Evolutionary conservation across 2,329 filamentous ascomycete genomes (phyloP).

Genomic region (Chaetothyriales sp.): DNA sequence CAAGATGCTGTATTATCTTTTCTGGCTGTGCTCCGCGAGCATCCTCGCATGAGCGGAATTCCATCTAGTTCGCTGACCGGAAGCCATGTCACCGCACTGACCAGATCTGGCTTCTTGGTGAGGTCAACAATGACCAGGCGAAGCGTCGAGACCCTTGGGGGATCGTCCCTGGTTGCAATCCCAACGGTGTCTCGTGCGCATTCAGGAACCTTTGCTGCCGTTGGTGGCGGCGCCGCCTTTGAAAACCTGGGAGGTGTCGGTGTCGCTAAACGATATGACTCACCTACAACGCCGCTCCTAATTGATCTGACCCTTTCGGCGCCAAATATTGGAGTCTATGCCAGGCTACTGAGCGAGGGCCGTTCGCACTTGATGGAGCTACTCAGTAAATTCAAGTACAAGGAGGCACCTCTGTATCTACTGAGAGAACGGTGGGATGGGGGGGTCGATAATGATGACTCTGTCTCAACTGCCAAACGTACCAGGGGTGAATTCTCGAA

Average conservation of each 20-base stretch:
- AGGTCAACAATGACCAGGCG: slow-evolving; percentile 26
- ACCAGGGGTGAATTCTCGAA: slow-evolving; percentile 43
- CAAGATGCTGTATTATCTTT: slow-evolving; percentile 10
- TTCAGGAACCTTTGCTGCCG: slow-evolving; percentile 25
- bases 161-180: slow-evolving; percentile 12
- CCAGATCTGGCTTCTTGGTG: slow-evolving; percentile 42
- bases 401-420: slow-evolving; percentile 40
- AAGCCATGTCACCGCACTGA: slow-evolving; percentile 36
- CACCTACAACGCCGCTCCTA: neutral
- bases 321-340: slow-evolving; percentile 46
- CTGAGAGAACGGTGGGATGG: slow-evolving; percentile 51
- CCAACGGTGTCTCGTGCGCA: slow-evolving; percentile 21
- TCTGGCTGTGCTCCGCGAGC: slow-evolving; percentile 28
- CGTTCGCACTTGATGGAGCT: slow-evolving; percentile 42
- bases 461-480: slow-evolving; percentile 37
- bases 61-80: slow-evolving; percentile 32
- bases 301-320: slow-evolving; percentile 36
- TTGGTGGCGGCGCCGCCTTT: slow-evolving; percentile 18
- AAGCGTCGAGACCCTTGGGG: slow-evolving; percentile 7
- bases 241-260: slow-evolving; percentile 17
- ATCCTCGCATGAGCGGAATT: slow-evolving; percentile 36
- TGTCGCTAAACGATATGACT: slow-evolving; percentile 5
- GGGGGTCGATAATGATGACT: slow-evolving; percentile 36
- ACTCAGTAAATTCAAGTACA: slow-evolving; percentile 36
- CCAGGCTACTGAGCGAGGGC: slow-evolving; percentile 42